Percentiles rank a stretch among this genome's conserved stretches.
Evolutionary conservation across 768 basidiomycete species (phyloP).

Genomic region (Sistotremastrum suecicum): DNA sequence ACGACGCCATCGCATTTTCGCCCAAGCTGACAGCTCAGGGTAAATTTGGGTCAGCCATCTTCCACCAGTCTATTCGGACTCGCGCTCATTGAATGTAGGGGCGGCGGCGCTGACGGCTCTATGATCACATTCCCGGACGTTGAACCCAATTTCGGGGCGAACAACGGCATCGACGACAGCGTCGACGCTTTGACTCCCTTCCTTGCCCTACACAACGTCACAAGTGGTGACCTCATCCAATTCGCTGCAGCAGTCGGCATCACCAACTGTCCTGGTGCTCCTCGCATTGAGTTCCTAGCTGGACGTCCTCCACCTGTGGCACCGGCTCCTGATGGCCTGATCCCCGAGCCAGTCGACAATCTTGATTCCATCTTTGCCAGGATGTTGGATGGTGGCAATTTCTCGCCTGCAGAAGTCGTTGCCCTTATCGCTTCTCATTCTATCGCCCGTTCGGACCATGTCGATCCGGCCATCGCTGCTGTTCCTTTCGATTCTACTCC

Average conservation of each 20-base stretch:
- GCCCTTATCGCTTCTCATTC: conserved; percentile 8
- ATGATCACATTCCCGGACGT: conserved; percentile 13
- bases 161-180: conserved; percentile 7
- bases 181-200: conserved; percentile 7
- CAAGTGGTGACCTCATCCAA: conserved; percentile 8
- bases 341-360: conserved; percentile 6
- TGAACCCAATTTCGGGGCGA: conserved; percentile 12
- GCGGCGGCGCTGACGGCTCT: conserved; percentile 17
- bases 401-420: conserved; percentile 6
- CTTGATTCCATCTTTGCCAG: conserved; percentile 7
- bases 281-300: conserved; percentile 4
- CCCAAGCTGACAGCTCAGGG: conserved; percentile 2
- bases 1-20: conserved; percentile 15
- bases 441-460: conserved; percentile 6
- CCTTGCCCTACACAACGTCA: conserved; percentile 3
- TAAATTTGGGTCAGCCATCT: conserved; percentile 3
- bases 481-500: conserved; percentile 8
- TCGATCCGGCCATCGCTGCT: neutral
- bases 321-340: conserved; percentile 5
- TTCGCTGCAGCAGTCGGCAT: conserved; percentile 7
- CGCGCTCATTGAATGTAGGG: conserved; percentile 3
- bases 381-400: conserved; percentile 5
- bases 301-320: conserved; percentile 7
- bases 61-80: neutral
- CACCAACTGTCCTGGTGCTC: conserved; percentile 8